Base-by-base conservation (phyloP, 2,329 filamentous ascomycete species). In the Epichloe uncinata region DNA sequence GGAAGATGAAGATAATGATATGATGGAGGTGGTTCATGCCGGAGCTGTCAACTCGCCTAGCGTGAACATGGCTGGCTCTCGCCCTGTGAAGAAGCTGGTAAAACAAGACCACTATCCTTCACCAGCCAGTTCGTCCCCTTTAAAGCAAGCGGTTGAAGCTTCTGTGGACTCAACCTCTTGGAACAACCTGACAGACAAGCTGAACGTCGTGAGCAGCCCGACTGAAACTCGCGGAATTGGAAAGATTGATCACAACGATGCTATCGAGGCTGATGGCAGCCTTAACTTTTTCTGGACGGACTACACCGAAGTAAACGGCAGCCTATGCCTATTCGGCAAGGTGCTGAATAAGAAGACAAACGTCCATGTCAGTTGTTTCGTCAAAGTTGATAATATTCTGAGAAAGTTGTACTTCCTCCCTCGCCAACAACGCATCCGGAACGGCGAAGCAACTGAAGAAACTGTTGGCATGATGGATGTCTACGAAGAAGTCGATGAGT, bases 251-350 rank as follows among this genome's bases (percentile, higher is more conserved):
- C 77, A 87, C 51, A 79, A 85, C 54, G 85, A 95, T 66, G 89
- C 87, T n/a, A 70, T 95, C n/a, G 91, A 97, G 65, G 82, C 87
- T 54, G 90, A 98, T 61, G 93, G 91, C 36, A 94, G 86, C 58
- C 73, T 98, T 33, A 84, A 84, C 57, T 88, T 98, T 72, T 98
- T 96, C 71, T 98, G 93, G 93, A 85, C 87, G 7, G 93, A 98
- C 66, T 98, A 95, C 61, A 88, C 85, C 1, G 93, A 98, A 63
- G 73, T 95, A 63, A 89, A 90, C 60, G 91, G 91, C 52, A 93
- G 83, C 57, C 72, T 98, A 9, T 97, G 89, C 64, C 76, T 98
- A 11, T 97, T 98, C 62, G 93, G 93, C 55, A 98, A 98, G 63
- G 91, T 96, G 22, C 81, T 89, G 59, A 89, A 96, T 70, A 95